Conservation (phyloP, 202 grass and related monocot species). For the Setaria viridis region DNA sequence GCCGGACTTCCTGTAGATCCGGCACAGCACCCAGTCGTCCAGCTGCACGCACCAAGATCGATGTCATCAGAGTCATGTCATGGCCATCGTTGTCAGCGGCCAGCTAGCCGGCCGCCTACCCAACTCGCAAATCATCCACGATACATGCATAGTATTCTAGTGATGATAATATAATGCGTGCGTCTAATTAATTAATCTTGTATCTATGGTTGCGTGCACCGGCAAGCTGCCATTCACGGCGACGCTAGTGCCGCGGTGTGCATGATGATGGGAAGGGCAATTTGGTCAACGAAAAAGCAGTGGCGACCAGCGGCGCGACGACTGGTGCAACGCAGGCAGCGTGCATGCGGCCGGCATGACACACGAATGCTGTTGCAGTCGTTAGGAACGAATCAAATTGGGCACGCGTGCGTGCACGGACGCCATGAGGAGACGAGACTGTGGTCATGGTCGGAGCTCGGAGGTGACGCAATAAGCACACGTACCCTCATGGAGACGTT, state of each 20-base stretch:
- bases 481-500: constrained; percentile 96
- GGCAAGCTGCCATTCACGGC: constrained; percentile 1
- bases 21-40: constrained; percentile 96
- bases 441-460: no score
- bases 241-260: not conserved
- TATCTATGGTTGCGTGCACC: constrained; percentile 29
- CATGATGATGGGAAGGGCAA: constrained; percentile 10
- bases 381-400: constrained; percentile 1
- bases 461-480: not conserved
- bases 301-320: not conserved
- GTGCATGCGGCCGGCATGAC: constrained; percentile 43
- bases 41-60: constrained; percentile 41
- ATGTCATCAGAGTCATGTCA: not conserved
- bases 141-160: not conserved
- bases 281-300: constrained; percentile 3
- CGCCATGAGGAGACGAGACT: no score
- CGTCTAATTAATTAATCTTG: not conserved
- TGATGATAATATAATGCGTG: not conserved
- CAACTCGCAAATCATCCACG: not conserved
- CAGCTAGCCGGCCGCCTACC: not conserved
- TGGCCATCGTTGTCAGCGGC: constrained; percentile 35
- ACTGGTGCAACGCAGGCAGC: not conserved
- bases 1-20: constrained; percentile 88
- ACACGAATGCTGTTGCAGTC: not conserved
- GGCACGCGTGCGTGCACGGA: not conserved